Base-by-base conservation (phyloP, 345 rosid genomes). In the Lepidium aucheri region DNA sequence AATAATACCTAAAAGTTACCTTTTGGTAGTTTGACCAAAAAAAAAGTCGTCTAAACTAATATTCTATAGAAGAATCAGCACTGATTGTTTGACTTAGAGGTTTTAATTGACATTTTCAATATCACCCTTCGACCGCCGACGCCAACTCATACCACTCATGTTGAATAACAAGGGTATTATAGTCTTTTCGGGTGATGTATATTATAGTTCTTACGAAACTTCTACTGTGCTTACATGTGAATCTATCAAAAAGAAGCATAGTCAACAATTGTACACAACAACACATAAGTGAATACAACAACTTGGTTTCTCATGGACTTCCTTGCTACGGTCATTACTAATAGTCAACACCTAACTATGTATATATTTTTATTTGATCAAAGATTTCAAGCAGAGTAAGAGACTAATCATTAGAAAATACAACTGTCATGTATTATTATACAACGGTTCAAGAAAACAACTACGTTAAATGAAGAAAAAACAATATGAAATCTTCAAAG, bases 31-130 rank as follows among this genome's bases (percentile, higher is more conserved):
- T 43, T 42, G 72, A 73, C 53, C 67, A 35, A 52, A 52, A 51
- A 52, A 51, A 10, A 73, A 73, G 67, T 72, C 70, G 76, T 41
- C 67, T 33, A 72, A 65, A 65, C 9, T 72, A 56, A 56, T 72
- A 65, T 66, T 59, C 51, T 60, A 66, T n/a, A 60, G 42, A 62
- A 32, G 43, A 53, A 51, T 9, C 3, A 67, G 73, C 51, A 66
- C 59, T 55, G 76, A 52, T 51, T 66, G 61, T 60, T 53, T 73
- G 77, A 66, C 72, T 73, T 64, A 10, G 44, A 54, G 24, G 32
- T 28, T 28, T 28, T n/a, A 14, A 13, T 36, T 60, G 68, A 60
- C 63, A 60, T 17, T 60, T 52, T 67, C 77, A 67, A 15, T 60
- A 53, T 28, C 36, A 52, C 62, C 72, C 67, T 73, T 57, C 28